These are phyloP conservation scores for Kluyveromyces sp. DNA, from an alignment of 1,139 yeast species.

Conservation along the genomic window DNA sequence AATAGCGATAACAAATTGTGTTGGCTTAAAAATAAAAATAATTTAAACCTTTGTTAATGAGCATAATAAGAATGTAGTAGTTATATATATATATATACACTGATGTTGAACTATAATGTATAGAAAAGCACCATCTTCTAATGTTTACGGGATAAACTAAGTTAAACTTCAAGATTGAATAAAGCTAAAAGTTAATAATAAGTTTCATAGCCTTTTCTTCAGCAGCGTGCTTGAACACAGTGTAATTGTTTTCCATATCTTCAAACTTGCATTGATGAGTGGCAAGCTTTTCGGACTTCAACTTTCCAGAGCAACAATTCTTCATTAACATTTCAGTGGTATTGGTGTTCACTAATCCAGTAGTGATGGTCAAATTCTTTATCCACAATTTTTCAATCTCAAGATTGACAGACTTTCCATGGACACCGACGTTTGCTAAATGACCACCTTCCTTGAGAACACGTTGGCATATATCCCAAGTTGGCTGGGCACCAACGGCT, in stretches of 20 bases:
- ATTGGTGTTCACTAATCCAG: conserved; percentile 2
- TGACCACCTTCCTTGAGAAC: conserved; percentile 4
- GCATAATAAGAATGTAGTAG: no score
- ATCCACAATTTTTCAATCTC: conserved; percentile 3
- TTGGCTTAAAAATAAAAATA: no score
- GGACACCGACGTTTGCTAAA: conserved; percentile 4
- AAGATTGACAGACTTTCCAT: conserved; percentile 1
- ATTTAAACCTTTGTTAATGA: no score
- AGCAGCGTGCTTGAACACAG: conserved; percentile 3
- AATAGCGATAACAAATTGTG: no score
- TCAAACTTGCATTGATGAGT: background rate
- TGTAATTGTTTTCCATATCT: conserved; percentile 2
- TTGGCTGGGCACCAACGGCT: conserved; percentile 3
- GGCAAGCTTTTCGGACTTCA: conserved; percentile 1
- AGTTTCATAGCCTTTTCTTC: conserved; percentile 4
- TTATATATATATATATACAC: no score
- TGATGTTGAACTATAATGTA: no score
- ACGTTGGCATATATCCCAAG: conserved; percentile 2
- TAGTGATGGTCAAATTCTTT: conserved; percentile 2
- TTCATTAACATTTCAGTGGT: conserved; percentile 3
- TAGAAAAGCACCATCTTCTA: no score
- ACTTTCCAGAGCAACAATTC: conserved; percentile 3
- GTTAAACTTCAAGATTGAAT: background rate
- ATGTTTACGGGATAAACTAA: background rate
- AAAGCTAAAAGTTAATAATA: background rate